These are phyloP conservation scores for Nakazawaea siamensis DNA, from an alignment of 805 yeast genomes.

Conservation along the genomic window DNA sequence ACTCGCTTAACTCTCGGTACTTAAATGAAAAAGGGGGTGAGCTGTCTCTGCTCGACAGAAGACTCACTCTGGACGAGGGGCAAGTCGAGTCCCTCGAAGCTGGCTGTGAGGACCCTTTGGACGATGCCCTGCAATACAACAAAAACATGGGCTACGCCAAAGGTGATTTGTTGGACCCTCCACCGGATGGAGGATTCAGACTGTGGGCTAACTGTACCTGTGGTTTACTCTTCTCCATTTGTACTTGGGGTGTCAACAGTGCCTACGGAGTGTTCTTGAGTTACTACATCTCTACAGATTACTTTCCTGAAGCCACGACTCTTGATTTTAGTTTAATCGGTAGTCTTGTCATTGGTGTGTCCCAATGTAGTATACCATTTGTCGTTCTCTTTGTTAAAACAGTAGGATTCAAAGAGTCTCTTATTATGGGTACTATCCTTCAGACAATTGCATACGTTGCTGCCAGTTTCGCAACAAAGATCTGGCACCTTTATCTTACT, in stretches of 20 bases:
- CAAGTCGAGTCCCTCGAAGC: too few relatives aligned
- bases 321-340: slow-evolving; percentile 55
- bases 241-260: slow-evolving; percentile 60
- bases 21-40: too few relatives aligned
- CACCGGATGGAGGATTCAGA: slow-evolving; percentile 53
- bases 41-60: too few relatives aligned
- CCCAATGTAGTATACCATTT: slow-evolving; percentile 18
- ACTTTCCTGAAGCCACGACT: slow-evolving; percentile 42
- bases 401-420: slow-evolving; percentile 16
- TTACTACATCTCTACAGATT: slow-evolving; percentile 37
- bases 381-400: slow-evolving; percentile 15
- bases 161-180: slow-evolving; percentile 15
- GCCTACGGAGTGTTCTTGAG: slow-evolving; percentile 55
- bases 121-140: too few relatives aligned
- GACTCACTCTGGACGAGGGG: background rate
- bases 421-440: slow-evolving; percentile 29
- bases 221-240: slow-evolving; percentile 35
- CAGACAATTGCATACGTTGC: slow-evolving; percentile 39
- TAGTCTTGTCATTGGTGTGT: slow-evolving; percentile 35
- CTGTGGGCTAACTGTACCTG: slow-evolving; percentile 51
- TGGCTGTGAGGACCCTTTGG: too few relatives aligned
- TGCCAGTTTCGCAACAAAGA: slow-evolving; percentile 41
- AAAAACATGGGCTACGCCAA: slow-evolving; percentile 6
- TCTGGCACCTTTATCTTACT: slow-evolving; percentile 42
- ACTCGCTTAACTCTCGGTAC: too few relatives aligned